These are phyloP conservation scores for Aspergillus pseudoglaucus DNA, from an alignment of 2,329 filamentous ascomycete species.

Conservation along the genomic window DNA sequence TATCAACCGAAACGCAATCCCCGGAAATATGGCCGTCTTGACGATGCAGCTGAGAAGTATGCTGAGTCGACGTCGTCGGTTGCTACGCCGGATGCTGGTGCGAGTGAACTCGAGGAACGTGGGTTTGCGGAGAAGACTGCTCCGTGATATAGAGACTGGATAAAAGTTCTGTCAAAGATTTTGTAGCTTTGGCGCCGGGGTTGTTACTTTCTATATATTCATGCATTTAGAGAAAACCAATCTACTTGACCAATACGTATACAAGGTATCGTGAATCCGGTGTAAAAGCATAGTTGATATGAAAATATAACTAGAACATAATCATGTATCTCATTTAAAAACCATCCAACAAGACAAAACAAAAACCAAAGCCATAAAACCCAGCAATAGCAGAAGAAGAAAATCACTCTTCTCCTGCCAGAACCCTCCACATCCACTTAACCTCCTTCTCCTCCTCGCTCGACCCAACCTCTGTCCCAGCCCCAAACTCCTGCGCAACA, in stretches of 20 bases:
- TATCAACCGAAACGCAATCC: constrained; percentile 60
- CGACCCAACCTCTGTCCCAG: constrained; percentile 32
- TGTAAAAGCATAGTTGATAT: not conserved
- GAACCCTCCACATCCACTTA: constrained; percentile 35
- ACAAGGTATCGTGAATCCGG: not conserved
- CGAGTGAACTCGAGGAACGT: constrained; percentile 48
- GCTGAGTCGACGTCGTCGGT: constrained; percentile 46
- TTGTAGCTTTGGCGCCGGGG: not conserved
- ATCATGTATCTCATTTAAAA: not conserved
- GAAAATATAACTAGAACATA: not conserved
- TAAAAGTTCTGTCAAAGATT: not conserved
- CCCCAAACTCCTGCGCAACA: constrained; percentile 41
- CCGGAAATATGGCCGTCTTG: constrained; percentile 58
- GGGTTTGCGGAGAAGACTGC: constrained; percentile 48
- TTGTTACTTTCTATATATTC: not conserved
- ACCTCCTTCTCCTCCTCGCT: constrained; percentile 34
- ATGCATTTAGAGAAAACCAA: too few relatives aligned
- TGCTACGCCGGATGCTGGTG: constrained; percentile 46
- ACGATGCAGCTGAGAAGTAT: constrained; percentile 43
- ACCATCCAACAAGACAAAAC: not conserved
- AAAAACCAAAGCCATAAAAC: constrained; percentile 8
- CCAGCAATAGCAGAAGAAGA: not conserved
- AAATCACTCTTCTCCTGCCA: constrained; percentile 22
- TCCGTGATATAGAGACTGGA: not conserved
- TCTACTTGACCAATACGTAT: not conserved